phyloP scores from a whole-genome alignment of 306 rosid species.

The Spatholobus suberectus region DNA sequence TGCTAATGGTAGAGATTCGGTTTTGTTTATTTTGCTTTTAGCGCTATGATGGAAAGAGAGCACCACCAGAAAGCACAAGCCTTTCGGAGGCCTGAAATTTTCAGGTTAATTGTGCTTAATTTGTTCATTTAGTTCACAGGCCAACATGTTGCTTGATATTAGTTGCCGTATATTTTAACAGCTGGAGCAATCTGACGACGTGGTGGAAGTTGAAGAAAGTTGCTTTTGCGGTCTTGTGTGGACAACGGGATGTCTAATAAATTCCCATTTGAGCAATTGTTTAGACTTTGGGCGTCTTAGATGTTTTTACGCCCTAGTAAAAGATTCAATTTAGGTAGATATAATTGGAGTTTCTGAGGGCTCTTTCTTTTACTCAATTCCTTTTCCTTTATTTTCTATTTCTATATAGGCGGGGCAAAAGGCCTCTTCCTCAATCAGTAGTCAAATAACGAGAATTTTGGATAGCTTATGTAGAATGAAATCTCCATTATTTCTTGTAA shows the following conservation, averaged over 20 bases:
- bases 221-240: slow-evolving; percentile 41
- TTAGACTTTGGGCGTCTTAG: slow-evolving; percentile 44
- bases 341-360: slow-evolving; percentile 33
- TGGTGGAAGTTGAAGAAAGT: slow-evolving; percentile 38
- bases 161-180: slow-evolving; percentile 50
- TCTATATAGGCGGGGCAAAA: slow-evolving; percentile 39
- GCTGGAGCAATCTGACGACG: slow-evolving; percentile 46
- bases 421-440: slow-evolving; percentile 49
- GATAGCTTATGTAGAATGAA: slow-evolving; percentile 38
- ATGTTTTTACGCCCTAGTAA: slow-evolving; percentile 37
- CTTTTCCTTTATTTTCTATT: slow-evolving; percentile 33
- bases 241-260: slow-evolving; percentile 23
- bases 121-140: slow-evolving; percentile 40
- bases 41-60: slow-evolving; percentile 83
- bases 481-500: slow-evolving; percentile 28
- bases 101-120: slow-evolving; percentile 47
- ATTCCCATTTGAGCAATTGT: slow-evolving; percentile 38
- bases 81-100: slow-evolving; percentile 54
- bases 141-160: slow-evolving; percentile 37
- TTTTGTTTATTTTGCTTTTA: slow-evolving; percentile 44
- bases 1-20: slow-evolving; percentile 6
- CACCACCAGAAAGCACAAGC: slow-evolving; percentile 58
- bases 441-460: slow-evolving; percentile 45
- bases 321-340: slow-evolving; percentile 48
- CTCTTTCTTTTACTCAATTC: slow-evolving; percentile 24